Conservation (phyloP, 2,329 filamentous ascomycete genomes). For the Sporothrix schenckii region DNA sequence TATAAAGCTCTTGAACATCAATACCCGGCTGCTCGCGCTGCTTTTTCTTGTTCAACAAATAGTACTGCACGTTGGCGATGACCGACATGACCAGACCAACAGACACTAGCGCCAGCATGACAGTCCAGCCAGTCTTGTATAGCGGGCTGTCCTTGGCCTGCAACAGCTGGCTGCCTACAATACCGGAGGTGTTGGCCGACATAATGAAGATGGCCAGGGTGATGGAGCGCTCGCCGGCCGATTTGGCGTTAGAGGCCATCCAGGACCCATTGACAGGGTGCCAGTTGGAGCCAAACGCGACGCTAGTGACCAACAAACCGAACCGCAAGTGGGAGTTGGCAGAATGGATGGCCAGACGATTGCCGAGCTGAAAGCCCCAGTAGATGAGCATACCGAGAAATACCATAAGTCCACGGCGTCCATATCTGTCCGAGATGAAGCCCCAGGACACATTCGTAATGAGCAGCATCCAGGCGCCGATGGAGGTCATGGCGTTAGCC, state of each 20-base stretch:
- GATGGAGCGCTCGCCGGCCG: conserved; percentile 28
- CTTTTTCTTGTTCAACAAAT: conserved; percentile 21
- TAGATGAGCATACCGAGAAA: conserved; percentile 40
- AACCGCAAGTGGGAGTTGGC: conserved; percentile 21
- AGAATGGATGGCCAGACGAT: conserved; percentile 12
- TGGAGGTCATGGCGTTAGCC: conserved; percentile 44
- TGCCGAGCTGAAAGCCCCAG: conserved; percentile 24
- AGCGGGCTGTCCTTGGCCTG: conserved; percentile 27
- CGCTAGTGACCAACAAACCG: conserved; percentile 3
- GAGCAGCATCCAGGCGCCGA: conserved; percentile 45
- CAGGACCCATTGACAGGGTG: conserved; percentile 30
- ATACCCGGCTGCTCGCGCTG: not conserved
- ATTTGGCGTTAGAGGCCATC: conserved; percentile 28
- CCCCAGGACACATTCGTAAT: conserved; percentile 44
- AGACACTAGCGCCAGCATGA: not conserved
- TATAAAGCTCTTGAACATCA: not conserved
- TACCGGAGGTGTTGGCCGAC: conserved; percentile 28
- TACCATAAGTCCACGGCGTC: conserved; percentile 39
- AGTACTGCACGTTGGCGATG: conserved; percentile 22
- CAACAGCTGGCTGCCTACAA: conserved; percentile 30
- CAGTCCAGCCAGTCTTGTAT: conserved; percentile 27
- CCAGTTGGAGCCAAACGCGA: conserved; percentile 24
- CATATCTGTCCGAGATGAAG: conserved; percentile 35
- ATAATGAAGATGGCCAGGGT: conserved; percentile 31
- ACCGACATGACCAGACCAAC: conserved; percentile 18